Evolutionary conservation across 495 filamentous ascomycete species (phyloP).

Genomic region (Talaromyces adpressus): DNA sequence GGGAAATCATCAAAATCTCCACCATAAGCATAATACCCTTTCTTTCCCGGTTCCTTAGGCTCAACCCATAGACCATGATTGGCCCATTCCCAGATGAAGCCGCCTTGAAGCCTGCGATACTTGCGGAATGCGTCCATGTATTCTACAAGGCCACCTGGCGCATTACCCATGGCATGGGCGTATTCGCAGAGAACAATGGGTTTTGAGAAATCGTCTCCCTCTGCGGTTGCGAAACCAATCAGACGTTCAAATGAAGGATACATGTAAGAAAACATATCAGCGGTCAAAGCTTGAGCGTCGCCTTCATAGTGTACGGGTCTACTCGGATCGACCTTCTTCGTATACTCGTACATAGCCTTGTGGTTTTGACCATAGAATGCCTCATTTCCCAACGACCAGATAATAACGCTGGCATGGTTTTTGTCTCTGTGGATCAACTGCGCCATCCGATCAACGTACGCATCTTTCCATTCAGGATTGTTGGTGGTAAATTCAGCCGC

Average conservation of each 20-base stretch:
- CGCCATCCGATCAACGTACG: constrained; percentile 58
- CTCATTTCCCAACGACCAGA: constrained; percentile 68
- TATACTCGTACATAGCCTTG: constrained; percentile 55
- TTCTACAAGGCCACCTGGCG: constrained; percentile 58
- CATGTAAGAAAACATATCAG: constrained; percentile 64
- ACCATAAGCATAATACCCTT: constrained; percentile 54
- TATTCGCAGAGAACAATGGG: constrained; percentile 64
- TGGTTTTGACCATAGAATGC: constrained; percentile 61
- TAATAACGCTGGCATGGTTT: constrained; percentile 57
- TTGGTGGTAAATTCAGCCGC: constrained; percentile 54
- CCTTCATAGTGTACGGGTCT: constrained; percentile 62
- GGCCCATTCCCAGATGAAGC: constrained; percentile 70
- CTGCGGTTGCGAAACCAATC: constrained; percentile 28
- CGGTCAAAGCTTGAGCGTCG: constrained; percentile 47
- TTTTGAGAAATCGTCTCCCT: constrained; percentile 39
- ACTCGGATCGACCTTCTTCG: constrained; percentile 46
- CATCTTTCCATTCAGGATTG: constrained; percentile 54
- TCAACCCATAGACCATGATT: constrained; percentile 59
- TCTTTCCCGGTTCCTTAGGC: constrained; percentile 4
- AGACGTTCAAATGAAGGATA: constrained; percentile 50
- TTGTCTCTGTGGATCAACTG: constrained; percentile 61
- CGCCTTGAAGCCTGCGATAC: constrained; percentile 54
- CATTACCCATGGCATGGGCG: constrained; percentile 67
- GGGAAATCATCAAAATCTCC: constrained; percentile 62
- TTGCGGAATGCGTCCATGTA: constrained; percentile 54